These are phyloP conservation scores for Sordaria brevicollis DNA, from an alignment of 495 filamentous ascomycete species.

Conservation along the genomic window DNA sequence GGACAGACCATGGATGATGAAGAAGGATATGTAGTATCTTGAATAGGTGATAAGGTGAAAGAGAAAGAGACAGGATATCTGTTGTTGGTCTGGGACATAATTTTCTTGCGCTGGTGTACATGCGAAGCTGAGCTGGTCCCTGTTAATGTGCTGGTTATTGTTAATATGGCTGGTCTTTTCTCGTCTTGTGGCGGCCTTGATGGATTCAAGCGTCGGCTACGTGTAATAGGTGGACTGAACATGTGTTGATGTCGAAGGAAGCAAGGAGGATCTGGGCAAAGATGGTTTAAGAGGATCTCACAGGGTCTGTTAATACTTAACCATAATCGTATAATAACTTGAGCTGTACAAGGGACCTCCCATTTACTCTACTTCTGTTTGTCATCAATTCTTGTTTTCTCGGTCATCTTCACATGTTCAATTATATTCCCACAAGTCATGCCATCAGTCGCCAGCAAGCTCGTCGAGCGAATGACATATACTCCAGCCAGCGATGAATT, in stretches of 20 bases:
- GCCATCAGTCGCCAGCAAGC: too few relatives aligned
- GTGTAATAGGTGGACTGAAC: not conserved
- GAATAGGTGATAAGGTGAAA: not conserved
- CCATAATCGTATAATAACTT: not conserved
- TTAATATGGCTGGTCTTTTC: not conserved
- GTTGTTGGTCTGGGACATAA: not conserved
- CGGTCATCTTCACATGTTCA: too few relatives aligned
- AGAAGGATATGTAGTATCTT: not conserved
- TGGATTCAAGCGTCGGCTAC: not conserved
- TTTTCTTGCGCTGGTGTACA: not conserved
- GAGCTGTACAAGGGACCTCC: not conserved
- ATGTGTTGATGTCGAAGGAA: not conserved
- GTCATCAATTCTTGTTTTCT: not conserved
- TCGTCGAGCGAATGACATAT: too few relatives aligned
- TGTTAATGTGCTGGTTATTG: not conserved
- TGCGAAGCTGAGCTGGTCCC: not conserved
- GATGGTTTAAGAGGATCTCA: not conserved
- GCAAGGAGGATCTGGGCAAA: not conserved
- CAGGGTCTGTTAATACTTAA: not conserved
- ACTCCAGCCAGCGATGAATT: too few relatives aligned
- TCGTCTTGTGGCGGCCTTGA: not conserved
- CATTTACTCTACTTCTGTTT: not conserved
- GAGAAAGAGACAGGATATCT: not conserved
- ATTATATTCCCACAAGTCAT: too few relatives aligned
- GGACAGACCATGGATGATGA: not conserved